These are phyloP conservation scores for Collybiopsis confluens DNA, from an alignment of 768 basidiomycete species.

Conservation along the genomic window DNA sequence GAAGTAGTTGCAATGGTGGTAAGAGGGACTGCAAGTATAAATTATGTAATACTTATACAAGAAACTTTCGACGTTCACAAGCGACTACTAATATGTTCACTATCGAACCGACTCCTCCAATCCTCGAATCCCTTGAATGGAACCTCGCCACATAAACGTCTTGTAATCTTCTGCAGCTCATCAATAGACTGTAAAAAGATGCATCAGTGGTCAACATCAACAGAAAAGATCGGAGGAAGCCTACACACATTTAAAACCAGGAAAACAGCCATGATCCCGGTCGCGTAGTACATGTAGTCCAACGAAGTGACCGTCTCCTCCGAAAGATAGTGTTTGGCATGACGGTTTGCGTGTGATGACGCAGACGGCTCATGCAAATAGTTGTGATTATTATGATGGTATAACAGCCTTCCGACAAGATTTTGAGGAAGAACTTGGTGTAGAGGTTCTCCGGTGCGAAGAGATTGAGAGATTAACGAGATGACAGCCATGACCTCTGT, in stretches of 20 bases:
- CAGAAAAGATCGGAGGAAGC: not conserved
- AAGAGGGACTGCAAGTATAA: too few species aligned
- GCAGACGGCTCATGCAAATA: not conserved
- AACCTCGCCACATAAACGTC: slow-evolving; percentile 35
- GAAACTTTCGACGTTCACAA: too few species aligned
- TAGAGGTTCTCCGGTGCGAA: slow-evolving; percentile 41
- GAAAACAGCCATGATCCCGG: slow-evolving; percentile 33
- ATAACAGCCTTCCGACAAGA: slow-evolving; percentile 41
- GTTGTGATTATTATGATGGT: slow-evolving; percentile 27
- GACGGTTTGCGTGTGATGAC: not conserved
- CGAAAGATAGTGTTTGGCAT: not conserved
- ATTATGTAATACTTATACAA: too few species aligned
- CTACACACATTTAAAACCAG: slow-evolving; percentile 28
- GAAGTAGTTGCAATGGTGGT: too few species aligned
- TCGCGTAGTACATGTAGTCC: slow-evolving; percentile 37
- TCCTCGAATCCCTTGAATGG: slow-evolving; percentile 32
- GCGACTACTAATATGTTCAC: slow-evolving; percentile 13
- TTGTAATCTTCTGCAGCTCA: slow-evolving; percentile 31
- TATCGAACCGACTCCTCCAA: slow-evolving; percentile 35
- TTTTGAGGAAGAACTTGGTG: slow-evolving; percentile 36
- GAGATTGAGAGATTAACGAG: slow-evolving; percentile 37
- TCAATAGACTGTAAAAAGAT: slow-evolving; percentile 25
- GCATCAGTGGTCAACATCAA: not conserved
- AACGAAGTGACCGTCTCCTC: slow-evolving; percentile 14
- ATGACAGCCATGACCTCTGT: slow-evolving; percentile 42